A percentile compares a stretch with the other conserved stretches of the same genome.
These are phyloP conservation scores for Didymella pomorum DNA, from an alignment of 2,329 filamentous ascomycete genomes.

Conservation along the genomic window DNA sequence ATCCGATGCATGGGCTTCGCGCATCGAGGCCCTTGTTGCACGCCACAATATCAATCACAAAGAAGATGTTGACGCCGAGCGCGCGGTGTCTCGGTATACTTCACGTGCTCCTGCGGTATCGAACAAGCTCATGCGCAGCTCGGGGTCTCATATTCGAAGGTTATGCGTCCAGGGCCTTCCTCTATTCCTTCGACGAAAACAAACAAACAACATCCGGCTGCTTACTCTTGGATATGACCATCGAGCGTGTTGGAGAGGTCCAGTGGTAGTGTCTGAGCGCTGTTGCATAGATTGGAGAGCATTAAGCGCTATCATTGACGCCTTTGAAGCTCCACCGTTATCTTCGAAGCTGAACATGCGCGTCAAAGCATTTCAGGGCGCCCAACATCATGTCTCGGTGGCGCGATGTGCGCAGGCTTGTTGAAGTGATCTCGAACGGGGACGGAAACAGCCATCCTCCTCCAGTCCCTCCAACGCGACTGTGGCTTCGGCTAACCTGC, in stretches of 20 bases:
- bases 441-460: background rate
- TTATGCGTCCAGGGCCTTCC: background rate
- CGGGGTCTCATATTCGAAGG: background rate
- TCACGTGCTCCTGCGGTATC: background rate
- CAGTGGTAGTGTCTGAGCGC: background rate
- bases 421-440: background rate
- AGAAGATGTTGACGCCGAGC: background rate
- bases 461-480: background rate
- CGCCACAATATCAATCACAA: background rate
- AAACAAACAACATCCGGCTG: background rate
- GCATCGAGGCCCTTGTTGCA: background rate
- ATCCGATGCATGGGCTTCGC: background rate
- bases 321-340: conserved; percentile 1
- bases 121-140: background rate
- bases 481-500: conserved; percentile 2
- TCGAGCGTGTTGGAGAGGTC: background rate
- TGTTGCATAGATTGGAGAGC: background rate
- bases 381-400: background rate
- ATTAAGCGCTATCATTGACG: conserved; percentile 1
- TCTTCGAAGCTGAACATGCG: background rate
- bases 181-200: background rate
- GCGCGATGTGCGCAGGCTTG: background rate
- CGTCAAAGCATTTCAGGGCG: background rate
- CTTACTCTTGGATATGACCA: background rate
- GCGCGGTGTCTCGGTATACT: background rate